phyloP scores from a whole-genome alignment of 106 monocot genomes.

The Dendrobium officinale region DNA sequence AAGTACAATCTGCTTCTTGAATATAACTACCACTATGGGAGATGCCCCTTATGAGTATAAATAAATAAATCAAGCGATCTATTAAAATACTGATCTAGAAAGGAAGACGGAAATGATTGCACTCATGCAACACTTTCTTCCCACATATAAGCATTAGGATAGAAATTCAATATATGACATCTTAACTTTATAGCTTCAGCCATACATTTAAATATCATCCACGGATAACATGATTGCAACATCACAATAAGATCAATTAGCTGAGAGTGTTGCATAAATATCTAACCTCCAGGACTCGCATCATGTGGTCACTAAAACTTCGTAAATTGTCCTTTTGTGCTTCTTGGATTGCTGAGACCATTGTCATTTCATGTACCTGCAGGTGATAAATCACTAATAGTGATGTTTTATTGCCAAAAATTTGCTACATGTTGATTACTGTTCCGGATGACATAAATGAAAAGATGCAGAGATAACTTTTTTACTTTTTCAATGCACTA shows the following conservation, averaged over 20 bases:
- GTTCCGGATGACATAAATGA: background rate
- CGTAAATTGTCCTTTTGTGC: conserved; percentile 93
- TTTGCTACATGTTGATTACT: background rate
- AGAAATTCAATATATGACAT: background rate
- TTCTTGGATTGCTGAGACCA: conserved; percentile 95
- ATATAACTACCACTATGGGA: background rate
- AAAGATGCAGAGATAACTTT: background rate
- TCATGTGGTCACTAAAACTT: conserved; percentile 90
- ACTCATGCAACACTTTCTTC: background rate
- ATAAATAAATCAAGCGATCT: background rate
- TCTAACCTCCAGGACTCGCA: conserved; percentile 87
- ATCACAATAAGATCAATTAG: background rate
- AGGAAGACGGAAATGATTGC: background rate
- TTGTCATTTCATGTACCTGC: conserved; percentile 98
- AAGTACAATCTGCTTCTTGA: background rate
- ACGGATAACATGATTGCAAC: conserved; percentile 7
- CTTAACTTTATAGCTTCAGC: background rate
- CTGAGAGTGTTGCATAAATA: background rate
- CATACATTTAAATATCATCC: conserved; percentile 41
- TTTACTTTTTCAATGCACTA: background rate
- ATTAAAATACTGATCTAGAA: background rate
- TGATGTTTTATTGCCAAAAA: background rate
- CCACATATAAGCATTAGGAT: background rate
- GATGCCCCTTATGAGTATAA: background rate
- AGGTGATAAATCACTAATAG: background rate